Evolutionary conservation across 2,329 filamentous ascomycete genomes (phyloP).

Genomic region (Pyricularia sp.): DNA sequence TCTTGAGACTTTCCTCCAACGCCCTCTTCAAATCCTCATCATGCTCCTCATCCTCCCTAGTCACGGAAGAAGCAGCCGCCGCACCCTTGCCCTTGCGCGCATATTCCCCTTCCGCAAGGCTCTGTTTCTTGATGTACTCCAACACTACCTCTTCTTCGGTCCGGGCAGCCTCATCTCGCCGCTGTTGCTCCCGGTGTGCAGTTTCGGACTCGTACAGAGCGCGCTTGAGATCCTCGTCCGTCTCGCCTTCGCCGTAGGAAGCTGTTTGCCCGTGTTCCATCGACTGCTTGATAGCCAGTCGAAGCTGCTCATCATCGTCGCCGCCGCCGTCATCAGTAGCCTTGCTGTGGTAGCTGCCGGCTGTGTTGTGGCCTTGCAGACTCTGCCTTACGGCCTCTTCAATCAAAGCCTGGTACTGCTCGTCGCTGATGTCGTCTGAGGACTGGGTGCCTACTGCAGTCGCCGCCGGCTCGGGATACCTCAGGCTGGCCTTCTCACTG

Average conservation of each 20-base stretch:
- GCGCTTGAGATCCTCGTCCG: constrained; percentile 25
- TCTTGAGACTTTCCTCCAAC: constrained; percentile 43
- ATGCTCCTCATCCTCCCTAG: constrained; percentile 27
- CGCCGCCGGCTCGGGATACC: not conserved
- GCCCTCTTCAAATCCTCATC: constrained; percentile 48
- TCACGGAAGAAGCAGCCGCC: not conserved
- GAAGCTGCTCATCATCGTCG: constrained; percentile 45
- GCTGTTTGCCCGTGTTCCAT: constrained; percentile 9
- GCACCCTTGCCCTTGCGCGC: constrained; percentile 22
- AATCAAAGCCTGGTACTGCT: constrained; percentile 47
- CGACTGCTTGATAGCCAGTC: constrained; percentile 39
- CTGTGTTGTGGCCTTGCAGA: constrained; percentile 19
- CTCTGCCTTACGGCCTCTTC: constrained; percentile 48
- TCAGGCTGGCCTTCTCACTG: not conserved
- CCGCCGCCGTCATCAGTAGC: constrained; percentile 4
- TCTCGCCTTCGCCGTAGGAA: not conserved
- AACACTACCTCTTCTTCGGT: constrained; percentile 66
- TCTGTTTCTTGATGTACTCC: constrained; percentile 72
- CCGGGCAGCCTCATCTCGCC: constrained; percentile 24
- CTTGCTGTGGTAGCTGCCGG: constrained; percentile 11
- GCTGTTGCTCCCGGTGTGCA: constrained; percentile 32
- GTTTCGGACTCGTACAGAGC: constrained; percentile 38
- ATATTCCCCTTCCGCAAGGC: constrained; percentile 56
- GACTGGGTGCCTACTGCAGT: constrained; percentile 18
- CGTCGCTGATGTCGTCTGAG: constrained; percentile 38